These are phyloP conservation scores for Trichoderma simmonsii DNA, from an alignment of 2,329 filamentous ascomycete genomes.

Conservation along the genomic window DNA sequence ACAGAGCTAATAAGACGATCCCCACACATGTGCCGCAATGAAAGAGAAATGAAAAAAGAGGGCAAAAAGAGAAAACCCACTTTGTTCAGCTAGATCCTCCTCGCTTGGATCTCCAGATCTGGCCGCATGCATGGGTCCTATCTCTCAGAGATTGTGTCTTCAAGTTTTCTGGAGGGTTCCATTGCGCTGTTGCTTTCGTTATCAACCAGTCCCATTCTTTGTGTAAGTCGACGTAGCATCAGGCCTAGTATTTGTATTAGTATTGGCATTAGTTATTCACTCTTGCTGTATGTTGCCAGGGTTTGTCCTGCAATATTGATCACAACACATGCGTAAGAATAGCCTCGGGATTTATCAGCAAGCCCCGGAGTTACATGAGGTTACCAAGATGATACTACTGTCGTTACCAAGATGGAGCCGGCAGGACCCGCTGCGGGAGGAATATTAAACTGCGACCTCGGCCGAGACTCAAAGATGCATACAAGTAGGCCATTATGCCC, in stretches of 20 bases:
- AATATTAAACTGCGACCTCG: conserved; percentile 1
- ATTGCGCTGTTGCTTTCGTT: not conserved
- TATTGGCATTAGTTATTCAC: not conserved
- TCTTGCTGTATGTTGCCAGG: not conserved
- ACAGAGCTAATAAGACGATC: too few species aligned
- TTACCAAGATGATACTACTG: not conserved
- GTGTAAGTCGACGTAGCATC: not conserved
- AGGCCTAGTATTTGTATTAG: not conserved
- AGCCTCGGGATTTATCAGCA: conserved; percentile 10
- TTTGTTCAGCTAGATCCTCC: not conserved
- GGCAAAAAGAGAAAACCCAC: not conserved
- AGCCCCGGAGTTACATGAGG: not conserved
- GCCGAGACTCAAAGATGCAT: not conserved
- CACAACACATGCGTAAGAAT: not conserved
- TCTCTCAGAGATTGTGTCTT: not conserved
- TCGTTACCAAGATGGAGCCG: not conserved
- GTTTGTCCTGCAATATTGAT: not conserved
- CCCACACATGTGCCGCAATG: not conserved
- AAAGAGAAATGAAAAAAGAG: not conserved
- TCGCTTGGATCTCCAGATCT: conserved; percentile 13
- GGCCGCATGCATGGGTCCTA: not conserved
- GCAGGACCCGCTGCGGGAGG: not conserved
- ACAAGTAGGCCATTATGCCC: not conserved
- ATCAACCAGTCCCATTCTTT: not conserved
- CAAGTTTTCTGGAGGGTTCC: conserved; percentile 3